A percentile compares a stretch with the other conserved stretches of the same genome.
Evolutionary conservation across 2,329 filamentous ascomycete species (phyloP).

Genomic region (Colletotrichum magnum): DNA sequence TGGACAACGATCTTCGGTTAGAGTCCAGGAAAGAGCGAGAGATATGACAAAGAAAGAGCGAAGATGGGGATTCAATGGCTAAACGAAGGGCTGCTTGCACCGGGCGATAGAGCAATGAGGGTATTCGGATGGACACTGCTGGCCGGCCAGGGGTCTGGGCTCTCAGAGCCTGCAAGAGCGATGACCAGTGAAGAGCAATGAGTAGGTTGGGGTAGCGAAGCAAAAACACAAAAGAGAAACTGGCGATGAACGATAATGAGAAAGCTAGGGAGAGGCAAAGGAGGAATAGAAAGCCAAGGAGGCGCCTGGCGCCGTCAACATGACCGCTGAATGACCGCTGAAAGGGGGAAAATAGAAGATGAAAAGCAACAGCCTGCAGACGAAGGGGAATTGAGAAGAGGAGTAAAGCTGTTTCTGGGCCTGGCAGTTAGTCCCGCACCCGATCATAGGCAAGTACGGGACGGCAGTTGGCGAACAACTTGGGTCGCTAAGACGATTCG

Average conservation of each 20-base stretch:
- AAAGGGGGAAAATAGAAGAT: neutral
- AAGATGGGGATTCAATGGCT: too few relatives aligned
- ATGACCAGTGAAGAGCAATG: neutral
- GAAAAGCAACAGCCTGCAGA: neutral
- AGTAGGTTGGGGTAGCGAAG: neutral
- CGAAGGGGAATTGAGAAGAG: neutral
- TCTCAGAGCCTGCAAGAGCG: too few relatives aligned
- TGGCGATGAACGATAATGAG: neutral
- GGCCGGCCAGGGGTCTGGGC: too few relatives aligned
- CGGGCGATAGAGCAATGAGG: too few relatives aligned
- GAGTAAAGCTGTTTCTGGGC: neutral
- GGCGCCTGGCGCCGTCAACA: slow-evolving; percentile 33
- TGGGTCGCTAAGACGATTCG: slow-evolving; percentile 10
- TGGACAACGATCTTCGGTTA: too few relatives aligned
- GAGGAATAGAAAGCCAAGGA: slow-evolving; percentile 10
- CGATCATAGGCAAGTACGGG: neutral
- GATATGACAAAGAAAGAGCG: too few relatives aligned
- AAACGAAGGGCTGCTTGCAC: too few relatives aligned
- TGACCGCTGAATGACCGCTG: slow-evolving; percentile 34
- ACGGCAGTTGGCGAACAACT: neutral
- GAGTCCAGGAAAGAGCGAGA: too few relatives aligned
- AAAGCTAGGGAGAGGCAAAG: neutral
- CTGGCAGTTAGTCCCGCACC: neutral
- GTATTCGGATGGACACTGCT: too few relatives aligned
- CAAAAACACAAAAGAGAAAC: neutral